Conservation (phyloP, 768 basidiomycete genomes). For the Cystofilobasidium bisporidii region DNA sequence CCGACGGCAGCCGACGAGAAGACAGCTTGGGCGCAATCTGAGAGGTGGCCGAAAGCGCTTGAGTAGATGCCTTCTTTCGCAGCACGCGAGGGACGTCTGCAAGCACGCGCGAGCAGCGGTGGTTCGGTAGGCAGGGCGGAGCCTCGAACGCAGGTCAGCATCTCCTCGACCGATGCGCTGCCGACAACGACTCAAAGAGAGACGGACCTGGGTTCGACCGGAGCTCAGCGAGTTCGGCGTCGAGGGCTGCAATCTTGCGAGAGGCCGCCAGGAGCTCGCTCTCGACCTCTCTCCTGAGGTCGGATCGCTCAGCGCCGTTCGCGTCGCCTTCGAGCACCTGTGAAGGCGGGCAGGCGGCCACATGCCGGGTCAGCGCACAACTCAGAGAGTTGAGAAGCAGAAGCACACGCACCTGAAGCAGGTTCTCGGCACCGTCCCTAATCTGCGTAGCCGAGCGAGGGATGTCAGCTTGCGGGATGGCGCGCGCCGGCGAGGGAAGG, state of each 20-base stretch:
- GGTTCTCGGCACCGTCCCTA: constrained; percentile 83
- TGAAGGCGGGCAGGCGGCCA: no score
- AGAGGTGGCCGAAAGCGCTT: constrained; percentile 30
- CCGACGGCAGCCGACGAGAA: constrained; percentile 1
- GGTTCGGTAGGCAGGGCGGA: no score
- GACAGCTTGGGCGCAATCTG: constrained; percentile 12
- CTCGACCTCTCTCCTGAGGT: constrained; percentile 58
- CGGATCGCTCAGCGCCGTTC: constrained; percentile 24
- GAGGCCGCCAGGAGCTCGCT: constrained; percentile 67
- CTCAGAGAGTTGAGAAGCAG: constrained; percentile 39
- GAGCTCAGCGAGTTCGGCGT: constrained; percentile 48
- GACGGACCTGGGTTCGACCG: constrained; percentile 33
- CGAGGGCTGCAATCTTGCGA: constrained; percentile 60
- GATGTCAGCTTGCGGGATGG: no score
- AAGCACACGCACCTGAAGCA: constrained; percentile 51
- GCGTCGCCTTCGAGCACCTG: constrained; percentile 35
- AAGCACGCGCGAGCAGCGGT: no score
- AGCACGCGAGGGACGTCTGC: constrained; percentile 29
- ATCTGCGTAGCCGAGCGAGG: constrained; percentile 49
- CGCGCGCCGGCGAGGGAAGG: no score
- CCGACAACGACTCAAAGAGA: no score
- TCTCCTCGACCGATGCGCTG: no score
- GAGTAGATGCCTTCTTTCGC: constrained; percentile 28
- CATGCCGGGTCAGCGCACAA: constrained; percentile 4
- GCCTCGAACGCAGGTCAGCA: no score